Conservation (phyloP, 805 yeast genomes). For the Candida krabiensis region DNA sequence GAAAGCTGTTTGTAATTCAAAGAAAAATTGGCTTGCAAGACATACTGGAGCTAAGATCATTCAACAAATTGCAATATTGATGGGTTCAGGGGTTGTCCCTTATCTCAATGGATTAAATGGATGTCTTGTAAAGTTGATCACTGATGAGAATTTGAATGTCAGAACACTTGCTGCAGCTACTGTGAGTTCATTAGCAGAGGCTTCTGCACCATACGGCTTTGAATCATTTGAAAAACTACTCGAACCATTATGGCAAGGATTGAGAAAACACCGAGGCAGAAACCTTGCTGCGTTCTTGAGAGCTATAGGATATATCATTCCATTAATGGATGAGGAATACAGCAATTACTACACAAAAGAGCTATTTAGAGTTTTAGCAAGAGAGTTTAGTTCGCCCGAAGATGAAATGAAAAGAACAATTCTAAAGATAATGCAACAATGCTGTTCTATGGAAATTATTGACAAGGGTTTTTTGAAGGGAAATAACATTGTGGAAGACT, state of each 20-base stretch:
- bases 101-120: slow-evolving; percentile 63
- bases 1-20: slow-evolving; percentile 73
- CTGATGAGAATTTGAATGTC: slow-evolving; percentile 68
- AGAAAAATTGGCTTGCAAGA: slow-evolving; percentile 77
- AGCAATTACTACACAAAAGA: slow-evolving; percentile 76
- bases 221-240: slow-evolving; percentile 76
- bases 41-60: slow-evolving; percentile 79
- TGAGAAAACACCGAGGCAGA: slow-evolving; percentile 74
- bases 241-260: slow-evolving; percentile 81
- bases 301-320: slow-evolving; percentile 77
- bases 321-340: slow-evolving; percentile 83
- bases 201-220: slow-evolving; percentile 84
- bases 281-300: slow-evolving; percentile 72
- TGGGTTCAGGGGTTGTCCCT: slow-evolving; percentile 77
- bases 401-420: slow-evolving; percentile 84
- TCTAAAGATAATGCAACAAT: slow-evolving; percentile 62
- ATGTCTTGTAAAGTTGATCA: slow-evolving; percentile 56
- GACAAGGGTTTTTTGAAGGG: slow-evolving; percentile 48
- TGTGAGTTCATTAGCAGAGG: slow-evolving; percentile 73
- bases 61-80: slow-evolving; percentile 67
- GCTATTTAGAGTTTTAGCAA: slow-evolving; percentile 59
- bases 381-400: slow-evolving; percentile 81
- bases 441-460: slow-evolving; percentile 62
- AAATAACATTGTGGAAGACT: slow-evolving; percentile 53
- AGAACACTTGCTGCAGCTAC: slow-evolving; percentile 72